Percentiles rank a stretch among this genome's conserved stretches.
Conservation (phyloP, 768 basidiomycete species). For the Boletus reticulatus region DNA sequence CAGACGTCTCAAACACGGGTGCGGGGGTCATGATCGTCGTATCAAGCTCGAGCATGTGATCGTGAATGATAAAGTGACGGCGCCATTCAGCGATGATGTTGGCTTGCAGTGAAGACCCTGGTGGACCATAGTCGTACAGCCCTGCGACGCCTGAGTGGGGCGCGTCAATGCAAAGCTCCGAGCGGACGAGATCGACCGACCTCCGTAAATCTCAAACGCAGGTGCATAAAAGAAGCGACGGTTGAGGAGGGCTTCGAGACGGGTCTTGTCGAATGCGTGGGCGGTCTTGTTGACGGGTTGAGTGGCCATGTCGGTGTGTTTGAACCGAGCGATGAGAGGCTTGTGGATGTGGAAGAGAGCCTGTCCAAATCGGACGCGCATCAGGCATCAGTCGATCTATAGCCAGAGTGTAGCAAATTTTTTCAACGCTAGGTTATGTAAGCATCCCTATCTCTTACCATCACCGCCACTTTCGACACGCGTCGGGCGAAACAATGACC, state of each 20-base stretch:
- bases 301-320: conserved; percentile 27
- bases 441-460: no score
- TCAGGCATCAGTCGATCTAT: conserved; percentile 3
- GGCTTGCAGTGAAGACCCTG: conserved; percentile 92
- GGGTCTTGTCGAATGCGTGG: conserved; percentile 83
- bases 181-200: conserved; percentile 36
- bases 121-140: conserved; percentile 96
- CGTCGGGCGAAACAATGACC: no score
- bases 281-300: conserved; percentile 68
- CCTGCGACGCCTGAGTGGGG: conserved; percentile 74
- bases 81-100: conserved; percentile 98
- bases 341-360: neutral
- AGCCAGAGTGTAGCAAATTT: no score
- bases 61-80: conserved; percentile 96
- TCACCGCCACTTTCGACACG: no score
- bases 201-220: conserved; percentile 98
- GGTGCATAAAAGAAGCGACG: conserved; percentile 97
- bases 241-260: conserved; percentile 82
- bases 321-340: conserved; percentile 4
- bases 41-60: conserved; percentile 97
- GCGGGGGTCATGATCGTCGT: conserved; percentile 97
- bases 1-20: conserved; percentile 93
- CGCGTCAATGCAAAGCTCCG: no score
- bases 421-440: no score
- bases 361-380: conserved; percentile 28